Conservation (phyloP, 768 basidiomycete species). For the Mycena galericulata region DNA sequence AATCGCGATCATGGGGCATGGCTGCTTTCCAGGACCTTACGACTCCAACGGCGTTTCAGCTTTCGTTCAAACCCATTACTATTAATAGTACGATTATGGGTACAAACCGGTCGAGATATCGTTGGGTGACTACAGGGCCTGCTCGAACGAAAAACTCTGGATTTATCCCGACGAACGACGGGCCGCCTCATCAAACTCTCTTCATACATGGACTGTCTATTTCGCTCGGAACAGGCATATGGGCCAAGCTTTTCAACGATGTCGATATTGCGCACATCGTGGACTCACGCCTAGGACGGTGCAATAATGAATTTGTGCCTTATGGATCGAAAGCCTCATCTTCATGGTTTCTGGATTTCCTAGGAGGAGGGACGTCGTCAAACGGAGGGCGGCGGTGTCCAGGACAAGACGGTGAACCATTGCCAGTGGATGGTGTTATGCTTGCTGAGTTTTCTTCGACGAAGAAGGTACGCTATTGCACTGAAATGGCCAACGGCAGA, state of each 20-base stretch:
- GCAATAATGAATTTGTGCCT: background rate
- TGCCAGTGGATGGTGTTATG: background rate
- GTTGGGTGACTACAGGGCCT: background rate
- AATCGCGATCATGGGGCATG: slow-evolving; percentile 33
- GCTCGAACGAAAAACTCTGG: slow-evolving; percentile 3
- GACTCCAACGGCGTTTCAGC: background rate
- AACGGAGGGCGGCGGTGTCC: background rate
- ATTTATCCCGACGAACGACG: background rate
- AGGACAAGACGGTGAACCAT: background rate
- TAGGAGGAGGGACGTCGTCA: background rate
- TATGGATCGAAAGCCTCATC: background rate
- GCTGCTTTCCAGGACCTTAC: slow-evolving; percentile 28
- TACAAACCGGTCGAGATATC: background rate
- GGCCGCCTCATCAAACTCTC: slow-evolving; percentile 7
- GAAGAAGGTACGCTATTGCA: background rate
- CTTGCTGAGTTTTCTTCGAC: background rate
- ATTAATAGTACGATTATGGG: background rate
- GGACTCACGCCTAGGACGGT: background rate
- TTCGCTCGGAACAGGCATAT: background rate
- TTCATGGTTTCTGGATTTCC: background rate
- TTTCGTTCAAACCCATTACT: slow-evolving; percentile 6
- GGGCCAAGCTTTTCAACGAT: slow-evolving; percentile 7
- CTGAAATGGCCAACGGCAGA: background rate
- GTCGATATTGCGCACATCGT: background rate
- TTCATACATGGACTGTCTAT: slow-evolving; percentile 15